phyloP scores from a whole-genome alignment of 1,139 yeast genomes.

The Yamadazyma songkhlaensis region DNA sequence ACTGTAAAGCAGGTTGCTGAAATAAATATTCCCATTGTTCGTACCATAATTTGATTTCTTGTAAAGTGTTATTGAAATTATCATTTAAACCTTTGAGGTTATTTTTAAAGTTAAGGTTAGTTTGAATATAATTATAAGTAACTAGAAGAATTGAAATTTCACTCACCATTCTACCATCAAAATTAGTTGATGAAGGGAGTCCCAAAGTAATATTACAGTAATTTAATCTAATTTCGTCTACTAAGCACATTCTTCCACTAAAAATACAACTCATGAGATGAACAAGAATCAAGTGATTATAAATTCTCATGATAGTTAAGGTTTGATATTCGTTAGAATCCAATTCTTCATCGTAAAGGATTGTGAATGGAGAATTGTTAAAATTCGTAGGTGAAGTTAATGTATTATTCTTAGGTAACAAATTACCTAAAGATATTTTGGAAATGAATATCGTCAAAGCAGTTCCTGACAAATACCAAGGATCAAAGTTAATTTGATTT shows the following conservation, averaged over 20 bases:
- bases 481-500: slow-evolving; percentile 38
- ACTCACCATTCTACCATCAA: slow-evolving; percentile 82
- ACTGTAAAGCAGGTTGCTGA: slow-evolving; percentile 72
- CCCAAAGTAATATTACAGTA: slow-evolving; percentile 62
- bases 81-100: slow-evolving; percentile 22
- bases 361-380: slow-evolving; percentile 24
- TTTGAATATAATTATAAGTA: slow-evolving; percentile 60
- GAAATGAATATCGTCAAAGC: slow-evolving; percentile 60
- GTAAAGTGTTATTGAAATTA: slow-evolving; percentile 23
- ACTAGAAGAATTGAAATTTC: slow-evolving; percentile 66
- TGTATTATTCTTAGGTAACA: slow-evolving; percentile 16
- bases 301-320: slow-evolving; percentile 54
- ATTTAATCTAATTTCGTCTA: slow-evolving; percentile 63
- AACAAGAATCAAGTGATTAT: slow-evolving; percentile 71
- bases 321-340: slow-evolving; percentile 47
- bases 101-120: slow-evolving; percentile 22
- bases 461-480: slow-evolving; percentile 59
- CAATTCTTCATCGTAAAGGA: slow-evolving; percentile 26
- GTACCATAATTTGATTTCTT: slow-evolving; percentile 56
- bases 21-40: slow-evolving; percentile 71
- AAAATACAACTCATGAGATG: slow-evolving; percentile 69
- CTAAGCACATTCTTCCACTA: slow-evolving; percentile 72
- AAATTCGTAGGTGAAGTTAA: slow-evolving; percentile 6
- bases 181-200: slow-evolving; percentile 66
- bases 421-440: slow-evolving; percentile 33